A percentile compares a stretch with the other conserved stretches of the same genome.
phyloP scores from a whole-genome alignment of 441 rosid genomes.

The Syzygium malaccense region DNA sequence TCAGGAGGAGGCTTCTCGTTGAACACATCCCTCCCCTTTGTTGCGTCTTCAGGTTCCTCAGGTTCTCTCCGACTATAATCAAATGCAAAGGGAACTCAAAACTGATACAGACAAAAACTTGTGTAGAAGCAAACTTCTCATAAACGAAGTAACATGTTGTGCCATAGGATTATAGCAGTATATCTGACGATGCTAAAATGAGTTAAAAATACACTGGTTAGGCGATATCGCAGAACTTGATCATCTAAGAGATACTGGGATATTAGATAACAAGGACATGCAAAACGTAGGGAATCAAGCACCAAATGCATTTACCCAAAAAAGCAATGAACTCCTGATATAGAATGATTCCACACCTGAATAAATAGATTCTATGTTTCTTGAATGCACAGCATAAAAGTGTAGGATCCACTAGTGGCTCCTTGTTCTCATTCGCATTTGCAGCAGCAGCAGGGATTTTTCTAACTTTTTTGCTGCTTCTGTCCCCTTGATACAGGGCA shows the following conservation, averaged over 20 bases:
- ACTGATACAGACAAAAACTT: not conserved
- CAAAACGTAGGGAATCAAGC: not conserved
- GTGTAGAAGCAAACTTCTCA: not conserved
- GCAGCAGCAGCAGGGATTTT: slow-evolving; percentile 86
- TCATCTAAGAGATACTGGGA: not conserved
- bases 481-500: slow-evolving; percentile 93
- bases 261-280: not conserved
- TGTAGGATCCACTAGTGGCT: slow-evolving; percentile 73
- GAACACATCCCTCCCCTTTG: slow-evolving; percentile 92
- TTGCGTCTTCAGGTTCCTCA: slow-evolving; percentile 95
- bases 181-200: not conserved
- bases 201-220: not conserved
- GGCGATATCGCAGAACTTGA: not conserved
- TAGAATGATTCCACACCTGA: slow-evolving; percentile 40
- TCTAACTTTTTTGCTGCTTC: slow-evolving; percentile 77
- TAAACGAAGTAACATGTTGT: not conserved
- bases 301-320: not conserved
- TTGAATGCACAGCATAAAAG: slow-evolving; percentile 70
- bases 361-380: slow-evolving; percentile 82
- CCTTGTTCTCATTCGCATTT: slow-evolving; percentile 93
- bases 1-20: slow-evolving; percentile 97
- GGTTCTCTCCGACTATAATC: slow-evolving; percentile 83
- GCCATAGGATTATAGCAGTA: not conserved
- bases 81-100: slow-evolving; percentile 2
- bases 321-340: not conserved